Evolutionary conservation across 768 basidiomycete species (phyloP).

Genomic region (Boletus coccyginus): DNA sequence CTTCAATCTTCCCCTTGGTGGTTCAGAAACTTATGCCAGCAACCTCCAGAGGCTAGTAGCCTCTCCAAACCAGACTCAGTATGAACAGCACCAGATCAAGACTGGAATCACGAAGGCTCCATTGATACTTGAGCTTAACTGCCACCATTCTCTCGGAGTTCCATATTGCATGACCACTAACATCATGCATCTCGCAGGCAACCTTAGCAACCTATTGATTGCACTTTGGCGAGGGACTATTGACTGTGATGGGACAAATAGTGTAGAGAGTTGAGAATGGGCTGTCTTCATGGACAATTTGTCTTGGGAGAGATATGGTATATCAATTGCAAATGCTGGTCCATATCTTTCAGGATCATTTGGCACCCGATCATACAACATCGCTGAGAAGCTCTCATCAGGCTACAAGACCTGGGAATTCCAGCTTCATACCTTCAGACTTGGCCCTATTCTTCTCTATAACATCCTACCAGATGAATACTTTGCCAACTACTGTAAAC

Average conservation of each 20-base stretch:
- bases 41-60: no score
- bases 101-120: no score
- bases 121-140: no score
- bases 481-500: background rate
- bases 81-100: no score
- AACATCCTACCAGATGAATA: constrained; percentile 10
- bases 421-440: constrained; percentile 11
- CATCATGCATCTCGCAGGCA: constrained; percentile 20
- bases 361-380: constrained; percentile 13
- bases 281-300: no score
- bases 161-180: constrained; percentile 24
- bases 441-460: constrained; percentile 15
- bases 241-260: background rate
- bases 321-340: background rate
- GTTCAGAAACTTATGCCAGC: no score
- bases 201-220: background rate
- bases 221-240: constrained; percentile 15
- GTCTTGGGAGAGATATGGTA: no score
- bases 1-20: no score
- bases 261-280: background rate
- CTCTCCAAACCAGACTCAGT: no score
- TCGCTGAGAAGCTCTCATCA: constrained; percentile 19
- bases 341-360: constrained; percentile 16
- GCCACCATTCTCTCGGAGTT: background rate
- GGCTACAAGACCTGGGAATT: constrained; percentile 27